phyloP scores from a whole-genome alignment of 805 yeast genomes.

The Metschnikowia gelsemii region DNA sequence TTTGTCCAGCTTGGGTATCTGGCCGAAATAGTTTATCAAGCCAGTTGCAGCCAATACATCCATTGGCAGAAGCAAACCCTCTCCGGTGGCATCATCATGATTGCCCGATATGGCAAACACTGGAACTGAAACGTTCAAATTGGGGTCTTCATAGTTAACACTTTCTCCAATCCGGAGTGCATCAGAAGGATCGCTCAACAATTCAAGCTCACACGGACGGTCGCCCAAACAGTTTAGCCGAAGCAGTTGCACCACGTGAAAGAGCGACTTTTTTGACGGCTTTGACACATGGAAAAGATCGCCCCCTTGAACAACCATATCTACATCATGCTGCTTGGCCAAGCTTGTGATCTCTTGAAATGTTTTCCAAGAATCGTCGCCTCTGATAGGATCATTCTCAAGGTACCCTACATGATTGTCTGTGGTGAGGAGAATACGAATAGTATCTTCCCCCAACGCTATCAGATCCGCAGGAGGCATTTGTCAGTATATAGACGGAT shows the following conservation, averaged over 20 bases:
- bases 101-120: constrained; percentile 92
- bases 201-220: constrained; percentile 79
- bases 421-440: constrained; percentile 79
- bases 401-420: constrained; percentile 96
- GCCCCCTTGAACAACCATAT: constrained; percentile 89
- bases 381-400: constrained; percentile 86
- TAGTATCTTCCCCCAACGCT: constrained; percentile 60
- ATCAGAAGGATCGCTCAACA: constrained; percentile 72
- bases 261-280: constrained; percentile 83
- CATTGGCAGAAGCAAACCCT: constrained; percentile 75
- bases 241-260: constrained; percentile 72
- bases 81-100: constrained; percentile 96
- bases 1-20: constrained; percentile 70
- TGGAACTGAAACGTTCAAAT: constrained; percentile 84
- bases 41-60: constrained; percentile 83
- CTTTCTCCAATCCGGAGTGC: constrained; percentile 62
- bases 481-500: neutral
- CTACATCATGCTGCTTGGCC: constrained; percentile 71
- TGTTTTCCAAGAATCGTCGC: constrained; percentile 85
- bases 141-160: constrained; percentile 88
- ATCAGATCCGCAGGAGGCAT: constrained; percentile 45
- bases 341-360: constrained; percentile 78
- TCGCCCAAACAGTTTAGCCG: constrained; percentile 78
- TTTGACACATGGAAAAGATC: constrained; percentile 89
- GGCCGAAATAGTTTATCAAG: constrained; percentile 85